A percentile compares a stretch with the other conserved stretches of the same genome.
phyloP scores from a whole-genome alignment of 2,329 filamentous ascomycete species.

The Nannizziopsis barbatae region DNA sequence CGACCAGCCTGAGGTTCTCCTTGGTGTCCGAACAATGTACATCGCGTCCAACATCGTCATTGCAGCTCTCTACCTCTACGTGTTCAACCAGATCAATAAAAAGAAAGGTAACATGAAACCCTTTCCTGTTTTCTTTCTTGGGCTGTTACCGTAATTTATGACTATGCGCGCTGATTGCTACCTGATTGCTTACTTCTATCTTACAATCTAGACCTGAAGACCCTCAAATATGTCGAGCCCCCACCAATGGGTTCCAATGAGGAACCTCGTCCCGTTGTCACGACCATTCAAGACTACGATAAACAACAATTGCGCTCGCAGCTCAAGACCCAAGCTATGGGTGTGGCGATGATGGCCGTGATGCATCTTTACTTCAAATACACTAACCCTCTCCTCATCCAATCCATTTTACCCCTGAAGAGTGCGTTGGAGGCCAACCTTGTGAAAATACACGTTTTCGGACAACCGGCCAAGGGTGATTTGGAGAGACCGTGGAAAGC shows the following conservation, averaged over 20 bases:
- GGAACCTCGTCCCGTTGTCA: conserved; percentile 91
- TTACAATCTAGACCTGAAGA: conserved; percentile 64
- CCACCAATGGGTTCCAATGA: conserved; percentile 85
- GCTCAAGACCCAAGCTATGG: conserved; percentile 89
- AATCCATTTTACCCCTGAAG: conserved; percentile 97
- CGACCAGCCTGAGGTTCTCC: conserved; percentile 66
- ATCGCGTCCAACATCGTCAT: conserved; percentile 72
- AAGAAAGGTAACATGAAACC: conserved; percentile 69
- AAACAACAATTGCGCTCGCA: conserved; percentile 68
- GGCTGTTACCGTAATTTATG: too few species aligned
- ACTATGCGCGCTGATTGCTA: background rate
- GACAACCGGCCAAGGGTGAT: conserved; percentile 75
- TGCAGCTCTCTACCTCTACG: conserved; percentile 70
- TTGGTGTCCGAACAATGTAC: conserved; percentile 54
- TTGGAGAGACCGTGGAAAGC: conserved; percentile 95
- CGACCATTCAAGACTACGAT: conserved; percentile 94
- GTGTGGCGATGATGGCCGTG: conserved; percentile 92
- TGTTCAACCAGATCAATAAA: conserved; percentile 74
- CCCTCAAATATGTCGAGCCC: conserved; percentile 97
- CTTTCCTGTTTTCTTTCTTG: background rate
- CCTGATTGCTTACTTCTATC: background rate
- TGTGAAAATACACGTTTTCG: conserved; percentile 88
- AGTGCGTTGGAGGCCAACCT: conserved; percentile 88
- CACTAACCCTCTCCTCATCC: conserved; percentile 97
- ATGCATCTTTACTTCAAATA: conserved; percentile 99